Base-by-base conservation (phyloP, 805 yeast genomes). In the Teunomyces cretensis region DNA sequence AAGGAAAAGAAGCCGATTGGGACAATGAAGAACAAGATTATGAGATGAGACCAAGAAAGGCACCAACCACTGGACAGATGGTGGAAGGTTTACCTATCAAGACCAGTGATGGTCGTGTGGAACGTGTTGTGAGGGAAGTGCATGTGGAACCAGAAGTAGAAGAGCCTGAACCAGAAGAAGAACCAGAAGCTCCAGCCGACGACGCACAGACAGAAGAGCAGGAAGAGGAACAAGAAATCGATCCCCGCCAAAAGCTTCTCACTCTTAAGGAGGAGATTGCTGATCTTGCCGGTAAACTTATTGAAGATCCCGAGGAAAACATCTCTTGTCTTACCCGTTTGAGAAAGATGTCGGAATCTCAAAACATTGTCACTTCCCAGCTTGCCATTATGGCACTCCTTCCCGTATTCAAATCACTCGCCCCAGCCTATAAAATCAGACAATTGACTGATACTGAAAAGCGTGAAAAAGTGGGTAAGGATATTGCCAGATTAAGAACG, bases 261-360 rank as follows among this genome's bases (percentile, higher is more conserved):
- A 76, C 79, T 46, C 70, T 86, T 33, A 87, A 90, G 57, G 97
- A 90, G 65, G 88, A 86, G 44, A 79, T 94, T 33, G 96, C 98
- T 0, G 81, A 78, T 14, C 64, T 84, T 40, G 97, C 96, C 1
- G 86, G 88, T 32, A 77, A 78, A 33, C 67, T 92, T 30, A 81
- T 81, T 56, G 96, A 90, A 60, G 88, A 88, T 47, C 97, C 98
- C 6, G 98, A 94, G 62, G 96, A 88, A 57, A 79, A 91, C 56
- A 74, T 85, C 6, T 60, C 78, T 11, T 71, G 81, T 24, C 69
- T 91, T 9, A 75, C 86, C 2, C 79, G 91, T 59, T 72, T 87
- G 41, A 70, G 87, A 43, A 80, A 76, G 53, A 85, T 86, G 89
- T 74, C 88, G 0, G 76, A 71, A 46, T 84, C 94, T 1, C 78